Evolutionary conservation across 805 yeast species (phyloP), one percentile per base, ranked within the genome.

Genomic region (Candida pini): DNA sequence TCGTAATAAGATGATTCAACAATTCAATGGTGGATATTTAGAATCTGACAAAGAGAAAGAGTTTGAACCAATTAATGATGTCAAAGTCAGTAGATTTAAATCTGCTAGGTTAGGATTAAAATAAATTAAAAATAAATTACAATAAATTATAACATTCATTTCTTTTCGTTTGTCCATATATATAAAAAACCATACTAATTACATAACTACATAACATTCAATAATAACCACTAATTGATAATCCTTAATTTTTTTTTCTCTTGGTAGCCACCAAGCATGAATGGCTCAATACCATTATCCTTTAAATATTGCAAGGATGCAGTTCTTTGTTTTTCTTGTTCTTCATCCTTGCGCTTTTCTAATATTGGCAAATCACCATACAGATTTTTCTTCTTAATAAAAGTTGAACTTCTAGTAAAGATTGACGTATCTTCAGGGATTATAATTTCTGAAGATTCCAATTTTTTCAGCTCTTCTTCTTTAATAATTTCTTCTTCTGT

Each of bases 31-130:
- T 1, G 78, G 78, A 3, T 73, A 51, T 38, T 60, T 53, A 33
- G 62, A 65, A 39, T 58, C 70, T 1, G 71, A 68, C 2, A 59
- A 63, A 32, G 84, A 73, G 26, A 47, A 58, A 39, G 89, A 77
- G 37, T 47, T 75, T 14, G 94, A 82, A 48, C 87, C 86, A 0
- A 60, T 82, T 6, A 87, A 82, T 45, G 77, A 78, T 0, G 53
- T 72, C 6, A 77, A 66, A 39, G 61, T 73, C 1, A 83, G 94
- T 50, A 63, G 87, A 33, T 86, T 86, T 56, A 81, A 67, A 48
- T 74, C 84, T 9, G 81, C 84, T 5, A 48, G 59, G 21, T 37
- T 58, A 15, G 62, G 55, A 26, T 35, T 48, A 30, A 32, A 32
- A 14, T 22, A 38, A 15, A 5, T 13, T 9, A 22, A 19, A 4